Conservation (phyloP, 1,284 basidiomycete genomes). For the Schizophyllum amplum region DNA sequence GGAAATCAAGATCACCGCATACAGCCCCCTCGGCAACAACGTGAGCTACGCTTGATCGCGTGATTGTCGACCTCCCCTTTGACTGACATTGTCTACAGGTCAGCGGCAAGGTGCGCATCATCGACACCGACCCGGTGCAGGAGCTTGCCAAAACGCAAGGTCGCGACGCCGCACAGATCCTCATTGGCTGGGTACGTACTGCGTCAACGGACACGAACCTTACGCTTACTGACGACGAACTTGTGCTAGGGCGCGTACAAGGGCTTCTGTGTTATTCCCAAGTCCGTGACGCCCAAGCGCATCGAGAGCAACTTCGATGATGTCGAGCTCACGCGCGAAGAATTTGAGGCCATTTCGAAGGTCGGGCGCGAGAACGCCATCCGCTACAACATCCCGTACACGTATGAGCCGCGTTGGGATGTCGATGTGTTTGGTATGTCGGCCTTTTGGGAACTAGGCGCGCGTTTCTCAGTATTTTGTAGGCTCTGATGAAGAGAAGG, state of each 20-base stretch:
- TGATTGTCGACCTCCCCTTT: no score
- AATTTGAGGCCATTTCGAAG: constrained; percentile 35
- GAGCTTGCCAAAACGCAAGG: constrained; percentile 23
- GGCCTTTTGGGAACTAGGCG: no score
- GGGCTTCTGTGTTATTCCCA: constrained; percentile 43
- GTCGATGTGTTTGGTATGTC: background rate
- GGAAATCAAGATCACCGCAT: constrained; percentile 6
- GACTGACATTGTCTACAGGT: no score
- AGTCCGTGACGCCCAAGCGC: constrained; percentile 36
- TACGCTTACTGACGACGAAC: background rate
- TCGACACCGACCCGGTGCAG: background rate
- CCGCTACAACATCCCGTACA: constrained; percentile 1
- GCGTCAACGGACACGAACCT: no score
- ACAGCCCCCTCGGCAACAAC: constrained; percentile 8
- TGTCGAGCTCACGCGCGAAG: constrained; percentile 40
- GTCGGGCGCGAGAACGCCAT: background rate
- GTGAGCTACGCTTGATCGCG: no score
- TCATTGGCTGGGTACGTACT: constrained; percentile 41
- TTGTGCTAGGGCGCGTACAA: constrained; percentile 26
- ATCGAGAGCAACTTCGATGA: constrained; percentile 50
- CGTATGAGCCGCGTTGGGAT: background rate
- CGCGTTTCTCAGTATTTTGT: no score
- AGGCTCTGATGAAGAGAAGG: no score
- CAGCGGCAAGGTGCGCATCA: constrained; percentile 4
- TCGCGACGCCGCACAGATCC: constrained; percentile 40